Base-by-base conservation (phyloP, 768 basidiomycete species). In the Hericium alpestre region DNA sequence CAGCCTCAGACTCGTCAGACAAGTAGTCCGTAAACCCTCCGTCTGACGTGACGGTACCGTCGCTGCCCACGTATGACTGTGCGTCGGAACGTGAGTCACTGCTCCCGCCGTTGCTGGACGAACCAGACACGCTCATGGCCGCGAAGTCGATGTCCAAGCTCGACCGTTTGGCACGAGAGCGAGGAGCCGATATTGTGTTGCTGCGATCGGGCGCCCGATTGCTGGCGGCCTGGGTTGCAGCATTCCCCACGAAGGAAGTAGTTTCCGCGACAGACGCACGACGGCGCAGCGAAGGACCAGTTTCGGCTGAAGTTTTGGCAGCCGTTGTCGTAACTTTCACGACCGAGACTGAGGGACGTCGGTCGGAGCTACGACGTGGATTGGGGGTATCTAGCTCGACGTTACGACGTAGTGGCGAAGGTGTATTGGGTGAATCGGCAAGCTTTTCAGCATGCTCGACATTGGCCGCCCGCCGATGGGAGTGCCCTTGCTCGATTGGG, bases 1-100 rank as follows among this genome's bases (percentile, higher is more conserved):
- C 90, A 25, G 83, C 88, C 65, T 93, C 90, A n/a, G 89, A 91
- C 70, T 93, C 90, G 66, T 91, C 90, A n/a, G 89, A 91, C 32
- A 91, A 71, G 67, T 93, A 93, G 67, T 93, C 90, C 12, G 90
- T 93, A 65, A 93, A 93, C 15, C 82, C 88, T 12, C 89, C 90
- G 62, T 91, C 90, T 9, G 89, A 90, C 4, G 85, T 90, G 56
- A 91, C 77, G 4, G 90, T 91, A 58, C 81, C 81, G 66, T 87
- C 86, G 3, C 84, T 62, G 15, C 72, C 72, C 59, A 76, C 72
- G 64, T 68, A 68, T 39, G 74, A 75, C 50, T 84, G 50, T 13
- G 62, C 83, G 60, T 84, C 81, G 53, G 23, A 25, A 25, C 80
- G 76, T 65, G 79, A 81, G 50, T 61, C 59, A 65, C 82, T 79